Conservation (phyloP, 2,329 filamentous ascomycete genomes). For the Phoma herbarum region DNA sequence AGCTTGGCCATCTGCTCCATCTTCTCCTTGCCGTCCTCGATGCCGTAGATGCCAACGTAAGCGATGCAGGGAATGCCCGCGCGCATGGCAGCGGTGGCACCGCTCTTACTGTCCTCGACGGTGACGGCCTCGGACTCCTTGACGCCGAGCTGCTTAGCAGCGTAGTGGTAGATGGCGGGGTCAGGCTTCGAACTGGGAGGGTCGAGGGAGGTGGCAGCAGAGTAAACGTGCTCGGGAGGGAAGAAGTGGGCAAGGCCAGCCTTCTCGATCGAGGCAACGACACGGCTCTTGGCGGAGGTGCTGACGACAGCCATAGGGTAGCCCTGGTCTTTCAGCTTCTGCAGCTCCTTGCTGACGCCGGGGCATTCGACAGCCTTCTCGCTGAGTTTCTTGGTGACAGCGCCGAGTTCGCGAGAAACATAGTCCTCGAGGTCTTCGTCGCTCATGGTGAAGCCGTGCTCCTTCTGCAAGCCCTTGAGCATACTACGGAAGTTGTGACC, state of each 20-base stretch:
- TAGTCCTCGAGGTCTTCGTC: conserved; percentile 75
- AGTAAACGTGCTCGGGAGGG: conserved; percentile 76
- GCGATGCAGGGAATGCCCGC: conserved; percentile 83
- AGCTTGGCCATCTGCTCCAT: conserved; percentile 60
- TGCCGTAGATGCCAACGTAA: conserved; percentile 74
- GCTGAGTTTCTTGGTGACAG: conserved; percentile 82
- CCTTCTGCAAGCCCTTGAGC: conserved; percentile 78
- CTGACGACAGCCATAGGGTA: conserved; percentile 84
- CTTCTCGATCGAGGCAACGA: conserved; percentile 80
- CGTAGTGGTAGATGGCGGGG: conserved; percentile 85
- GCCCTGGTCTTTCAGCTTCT: conserved; percentile 69
- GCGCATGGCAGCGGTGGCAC: conserved; percentile 77
- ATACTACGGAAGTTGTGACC: conserved; percentile 96
- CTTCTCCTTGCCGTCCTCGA: conserved; percentile 54
- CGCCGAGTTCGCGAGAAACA: conserved; percentile 79
- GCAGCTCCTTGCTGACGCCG: conserved; percentile 73
- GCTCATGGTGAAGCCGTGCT: conserved; percentile 75
- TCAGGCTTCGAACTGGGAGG: conserved; percentile 90
- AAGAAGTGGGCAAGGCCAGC: conserved; percentile 84
- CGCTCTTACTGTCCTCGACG: conserved; percentile 89
- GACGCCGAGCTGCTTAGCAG: conserved; percentile 76
- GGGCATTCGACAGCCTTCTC: conserved; percentile 72
- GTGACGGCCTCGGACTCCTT: conserved; percentile 76
- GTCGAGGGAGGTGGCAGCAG: conserved; percentile 78
- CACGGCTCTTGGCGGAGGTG: conserved; percentile 79